Evolutionary conservation across 2,329 filamentous ascomycete genomes (phyloP), one percentile per base, ranked within the genome.

Genomic region (Botrytis galanthina): DNA sequence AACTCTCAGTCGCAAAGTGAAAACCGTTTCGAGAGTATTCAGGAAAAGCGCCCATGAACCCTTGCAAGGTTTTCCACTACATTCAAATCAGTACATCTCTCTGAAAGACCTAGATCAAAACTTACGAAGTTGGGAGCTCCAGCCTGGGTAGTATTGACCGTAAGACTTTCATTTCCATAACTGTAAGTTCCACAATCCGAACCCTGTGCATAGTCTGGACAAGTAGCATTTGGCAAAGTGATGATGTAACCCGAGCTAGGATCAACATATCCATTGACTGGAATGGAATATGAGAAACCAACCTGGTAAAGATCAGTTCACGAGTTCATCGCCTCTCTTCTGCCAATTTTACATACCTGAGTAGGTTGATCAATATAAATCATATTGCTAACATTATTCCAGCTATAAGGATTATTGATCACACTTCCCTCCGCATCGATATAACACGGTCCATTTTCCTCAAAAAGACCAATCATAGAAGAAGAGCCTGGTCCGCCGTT

Each of bases 401-500:
- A 92, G 14, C 88, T 87, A 85, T 89, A 92, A 63, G 88, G 78
- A 73, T 80, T 80, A 6, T 74, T 75, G 54, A 75, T 74, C 39
- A 79, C 77, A 87, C 77, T 76, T 10, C 78, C 78, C 51, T 87
- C 79, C 72, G 84, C 80, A 76, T 79, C 79, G 37, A 80, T 72
- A 8, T 75, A 69, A 70, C 84, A 88, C 44, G 84, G 85, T 9
- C 90, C 90, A 63, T 86, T 83, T 76, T 90, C 89, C 29, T 84
- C 82, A 77, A 91, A 91, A 76, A 92, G 83, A 35, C 89, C 89
- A 74, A 88, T 85, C 84, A 92, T 85, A 71, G 88, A 90, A 78
- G 87, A 89, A 62, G 84, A 85, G 5, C 90, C 90, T 0, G 90
- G 90, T 1, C 90, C 90, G 51, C 90, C 90, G 79, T 91, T 91